phyloP scores from a whole-genome alignment of 2,329 filamentous ascomycete species.

The Parastagonospora avenae region DNA sequence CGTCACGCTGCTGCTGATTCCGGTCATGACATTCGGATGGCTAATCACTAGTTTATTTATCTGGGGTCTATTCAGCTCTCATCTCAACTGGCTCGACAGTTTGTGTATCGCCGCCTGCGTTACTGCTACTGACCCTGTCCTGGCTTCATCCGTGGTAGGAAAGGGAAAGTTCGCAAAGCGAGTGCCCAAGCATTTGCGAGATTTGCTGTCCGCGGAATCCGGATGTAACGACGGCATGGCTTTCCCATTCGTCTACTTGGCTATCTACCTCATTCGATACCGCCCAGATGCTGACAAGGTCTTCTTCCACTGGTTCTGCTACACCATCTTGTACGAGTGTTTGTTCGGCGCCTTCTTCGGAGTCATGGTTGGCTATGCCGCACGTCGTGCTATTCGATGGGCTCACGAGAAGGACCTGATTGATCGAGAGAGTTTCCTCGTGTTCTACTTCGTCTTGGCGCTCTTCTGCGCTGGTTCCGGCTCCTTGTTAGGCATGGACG shows the following conservation, averaged over 20 bases:
- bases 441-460: constrained; percentile 97
- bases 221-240: constrained; percentile 99
- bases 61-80: constrained; percentile 80
- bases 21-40: constrained; percentile 98
- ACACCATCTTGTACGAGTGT: constrained; percentile 93
- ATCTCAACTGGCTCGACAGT: constrained; percentile 86
- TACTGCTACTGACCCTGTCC: constrained; percentile 93
- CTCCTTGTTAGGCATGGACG: constrained; percentile 87
- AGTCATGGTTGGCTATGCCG: constrained; percentile 84
- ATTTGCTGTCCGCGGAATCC: constrained; percentile 92
- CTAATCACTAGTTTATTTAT: constrained; percentile 90
- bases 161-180: constrained; percentile 99
- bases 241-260: constrained; percentile 95
- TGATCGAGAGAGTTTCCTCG: constrained; percentile 94
- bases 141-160: constrained; percentile 96
- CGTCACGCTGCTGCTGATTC: constrained; percentile 83
- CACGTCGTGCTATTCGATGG: constrained; percentile 85
- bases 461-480: constrained; percentile 95
- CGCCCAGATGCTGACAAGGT: constrained; percentile 70
- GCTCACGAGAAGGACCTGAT: constrained; percentile 86
- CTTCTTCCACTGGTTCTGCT: constrained; percentile 84
- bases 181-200: constrained; percentile 95
- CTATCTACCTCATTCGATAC: constrained; percentile 87
- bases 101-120: constrained; percentile 89
- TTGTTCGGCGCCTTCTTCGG: constrained; percentile 90